Evolutionary conservation across 805 yeast genomes (phyloP), one percentile per base, ranked within the genome.

Genomic region (Ogataea kodamae): DNA sequence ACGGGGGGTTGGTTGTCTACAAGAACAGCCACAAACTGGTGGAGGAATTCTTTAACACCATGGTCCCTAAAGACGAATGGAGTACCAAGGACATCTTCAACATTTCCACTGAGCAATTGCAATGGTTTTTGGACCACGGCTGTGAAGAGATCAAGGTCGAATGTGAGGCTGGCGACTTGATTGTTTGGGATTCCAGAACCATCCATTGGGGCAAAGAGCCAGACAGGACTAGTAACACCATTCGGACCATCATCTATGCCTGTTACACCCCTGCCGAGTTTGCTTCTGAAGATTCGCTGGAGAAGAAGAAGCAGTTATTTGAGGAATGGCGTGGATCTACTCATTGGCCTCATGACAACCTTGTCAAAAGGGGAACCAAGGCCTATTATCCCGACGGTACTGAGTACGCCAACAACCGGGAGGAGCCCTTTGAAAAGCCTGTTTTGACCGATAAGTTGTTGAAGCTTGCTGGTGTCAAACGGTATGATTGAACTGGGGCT

Each of bases 131-230:
- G 12, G 40, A 37, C n/a, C 42, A 45, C 18, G 61, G 59, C 11
- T 48, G 55, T 30, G 54, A 58, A 28, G 48, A 49, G 23, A 20
- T 50, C 21, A 59, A 55, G 42, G 40, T 59, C 4, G 40, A 49
- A 10, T 56, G 51, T 21, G 59, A 57, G 35, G 57, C 61, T 5
- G 65, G 65, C 25, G 65, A 60, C 40, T 39, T 59, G 33, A 55
- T 60, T 22, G 20, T 59, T 5, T 59, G 64, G 64, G 64, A 58
- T 35, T 58, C 64, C 7, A 48, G 62, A 46, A 46, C 52, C 9
- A 30, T 46, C 18, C 64, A 58, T 37, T 57, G 54, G 48, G 62
- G 63, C 11, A 46, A 38, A 23, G 50, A 46, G 17, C 63, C 61
- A 18, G 43, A 43, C 6, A 45, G 41, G 5, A 47, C 41, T 7